Conservation (phyloP, 495 filamentous ascomycete genomes). For the Talaromyces thailandensis region DNA sequence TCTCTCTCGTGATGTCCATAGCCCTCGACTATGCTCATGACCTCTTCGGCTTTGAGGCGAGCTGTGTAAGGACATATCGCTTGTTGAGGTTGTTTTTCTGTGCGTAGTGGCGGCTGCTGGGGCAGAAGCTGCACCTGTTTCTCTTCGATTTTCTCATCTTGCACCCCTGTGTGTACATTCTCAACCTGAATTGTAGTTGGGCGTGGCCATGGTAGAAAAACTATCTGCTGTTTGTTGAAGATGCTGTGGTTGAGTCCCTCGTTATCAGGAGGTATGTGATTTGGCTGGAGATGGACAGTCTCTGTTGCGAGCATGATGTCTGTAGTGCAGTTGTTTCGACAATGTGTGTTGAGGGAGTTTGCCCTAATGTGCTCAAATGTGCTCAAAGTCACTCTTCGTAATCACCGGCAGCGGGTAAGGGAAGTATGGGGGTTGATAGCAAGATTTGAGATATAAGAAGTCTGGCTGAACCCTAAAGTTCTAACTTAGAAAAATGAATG, state of each 20-base stretch:
- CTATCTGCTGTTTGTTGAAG: not conserved
- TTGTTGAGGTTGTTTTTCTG: not conserved
- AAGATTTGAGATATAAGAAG: not conserved
- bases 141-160: not conserved
- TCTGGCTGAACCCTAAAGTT: not conserved
- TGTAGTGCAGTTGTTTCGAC: not conserved
- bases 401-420: not conserved
- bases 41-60: not conserved
- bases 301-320: not conserved
- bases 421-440: not conserved
- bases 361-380: constrained; percentile 1
- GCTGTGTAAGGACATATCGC: not conserved
- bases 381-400: not conserved
- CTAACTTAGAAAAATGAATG: not conserved
- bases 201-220: not conserved
- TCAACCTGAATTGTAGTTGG: not conserved
- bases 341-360: not conserved
- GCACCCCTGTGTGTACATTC: not conserved
- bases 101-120: not conserved
- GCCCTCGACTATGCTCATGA: not conserved
- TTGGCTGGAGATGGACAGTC: not conserved
- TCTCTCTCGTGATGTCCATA: not conserved
- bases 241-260: not conserved
- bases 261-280: not conserved
- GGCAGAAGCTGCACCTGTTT: not conserved